Conservation (phyloP, 805 yeast species). For the Isabelozyma pseudorhagii region DNA sequence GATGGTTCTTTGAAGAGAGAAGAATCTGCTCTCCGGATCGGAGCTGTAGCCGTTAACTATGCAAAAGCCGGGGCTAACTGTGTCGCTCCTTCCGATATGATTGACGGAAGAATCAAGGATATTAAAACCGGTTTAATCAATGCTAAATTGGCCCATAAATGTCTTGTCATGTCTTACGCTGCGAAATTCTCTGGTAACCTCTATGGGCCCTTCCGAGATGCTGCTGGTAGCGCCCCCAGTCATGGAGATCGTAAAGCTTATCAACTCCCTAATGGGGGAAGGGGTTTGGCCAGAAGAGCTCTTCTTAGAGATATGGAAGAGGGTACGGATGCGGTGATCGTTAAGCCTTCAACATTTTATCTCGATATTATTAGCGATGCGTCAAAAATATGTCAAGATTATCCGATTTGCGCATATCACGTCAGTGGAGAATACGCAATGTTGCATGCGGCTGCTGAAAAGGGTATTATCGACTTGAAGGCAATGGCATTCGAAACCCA, state of each 20-base stretch:
- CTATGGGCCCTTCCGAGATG: slow-evolving; percentile 97
- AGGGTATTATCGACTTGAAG: slow-evolving; percentile 85
- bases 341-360: slow-evolving; percentile 94
- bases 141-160: slow-evolving; percentile 80
- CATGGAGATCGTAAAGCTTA: slow-evolving; percentile 90
- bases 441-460: slow-evolving; percentile 98
- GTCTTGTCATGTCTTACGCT: slow-evolving; percentile 87
- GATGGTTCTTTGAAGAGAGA: slow-evolving; percentile 84
- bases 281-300: slow-evolving; percentile 93
- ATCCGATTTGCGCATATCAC: slow-evolving; percentile 93
- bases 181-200: slow-evolving; percentile 90
- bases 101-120: slow-evolving; percentile 89
- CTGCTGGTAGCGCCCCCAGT: slow-evolving; percentile 89
- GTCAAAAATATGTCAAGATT: slow-evolving; percentile 70
- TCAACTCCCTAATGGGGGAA: slow-evolving; percentile 90
- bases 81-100: slow-evolving; percentile 97
- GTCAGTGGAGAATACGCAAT: slow-evolving; percentile 97
- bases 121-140: slow-evolving; percentile 82
- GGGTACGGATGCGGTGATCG: slow-evolving; percentile 94
- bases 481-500: slow-evolving; percentile 83
- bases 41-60: slow-evolving; percentile 92
- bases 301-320: slow-evolving; percentile 79
- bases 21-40: slow-evolving; percentile 73
- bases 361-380: slow-evolving; percentile 91
- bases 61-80: slow-evolving; percentile 95